A percentile compares a stretch with the other conserved stretches of the same genome.
phyloP scores from a whole-genome alignment of 1,284 basidiomycete genomes.

The Leccinum discolor region DNA sequence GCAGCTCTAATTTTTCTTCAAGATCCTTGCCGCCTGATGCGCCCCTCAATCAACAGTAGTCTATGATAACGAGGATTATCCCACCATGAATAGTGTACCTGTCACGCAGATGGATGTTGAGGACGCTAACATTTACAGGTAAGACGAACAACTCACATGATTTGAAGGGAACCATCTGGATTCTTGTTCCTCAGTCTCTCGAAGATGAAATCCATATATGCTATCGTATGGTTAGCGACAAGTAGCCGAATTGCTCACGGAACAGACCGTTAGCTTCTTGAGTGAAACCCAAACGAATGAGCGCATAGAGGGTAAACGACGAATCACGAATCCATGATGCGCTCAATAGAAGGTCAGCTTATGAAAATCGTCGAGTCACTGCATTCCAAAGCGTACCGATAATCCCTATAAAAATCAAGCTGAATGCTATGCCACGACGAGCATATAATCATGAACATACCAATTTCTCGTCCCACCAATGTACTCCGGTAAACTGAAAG shows the following conservation, averaged over 20 bases:
- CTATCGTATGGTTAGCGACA: slow-evolving; percentile 37
- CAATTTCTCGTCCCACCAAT: slow-evolving; percentile 89
- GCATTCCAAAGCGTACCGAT: slow-evolving; percentile 44
- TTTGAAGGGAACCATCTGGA: slow-evolving; percentile 87
- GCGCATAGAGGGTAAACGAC: slow-evolving; percentile 89
- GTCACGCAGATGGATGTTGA: not conserved
- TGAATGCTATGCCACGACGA: not conserved
- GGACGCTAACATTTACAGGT: not conserved
- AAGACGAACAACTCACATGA: slow-evolving; percentile 57
- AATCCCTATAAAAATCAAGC: slow-evolving; percentile 52
- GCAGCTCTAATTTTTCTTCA: too few relatives aligned
- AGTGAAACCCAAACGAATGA: slow-evolving; percentile 90
- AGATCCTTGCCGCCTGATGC: slow-evolving; percentile 69
- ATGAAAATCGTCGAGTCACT: not conserved
- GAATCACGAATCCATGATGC: slow-evolving; percentile 90
- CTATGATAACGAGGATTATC: slow-evolving; percentile 8
- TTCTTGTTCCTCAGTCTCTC: slow-evolving; percentile 81
- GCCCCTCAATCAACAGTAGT: not conserved
- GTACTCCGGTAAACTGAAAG: slow-evolving; percentile 90
- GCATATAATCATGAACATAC: slow-evolving; percentile 34
- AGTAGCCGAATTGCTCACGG: not conserved
- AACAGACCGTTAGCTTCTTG: slow-evolving; percentile 78
- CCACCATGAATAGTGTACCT: slow-evolving; percentile 80
- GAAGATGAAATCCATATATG: slow-evolving; percentile 90
- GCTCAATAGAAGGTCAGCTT: slow-evolving; percentile 31